These are phyloP conservation scores for Isatis lusitanica DNA, from an alignment of 441 rosid species.

Conservation along the genomic window DNA sequence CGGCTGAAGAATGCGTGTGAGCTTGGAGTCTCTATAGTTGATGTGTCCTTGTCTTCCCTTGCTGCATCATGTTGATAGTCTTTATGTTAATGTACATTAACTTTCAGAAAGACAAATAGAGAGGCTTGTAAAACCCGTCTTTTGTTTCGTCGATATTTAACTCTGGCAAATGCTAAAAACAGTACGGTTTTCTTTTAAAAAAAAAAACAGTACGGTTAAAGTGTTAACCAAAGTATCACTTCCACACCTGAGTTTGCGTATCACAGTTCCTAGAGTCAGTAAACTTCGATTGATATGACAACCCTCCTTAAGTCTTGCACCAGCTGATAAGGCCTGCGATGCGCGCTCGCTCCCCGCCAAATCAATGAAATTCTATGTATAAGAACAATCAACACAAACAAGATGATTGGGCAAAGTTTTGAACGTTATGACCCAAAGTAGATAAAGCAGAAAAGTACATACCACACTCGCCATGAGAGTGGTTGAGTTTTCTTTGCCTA, in stretches of 20 bases:
- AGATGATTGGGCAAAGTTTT: not conserved
- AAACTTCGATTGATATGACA: constrained; percentile 94
- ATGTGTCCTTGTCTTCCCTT: constrained; percentile 90
- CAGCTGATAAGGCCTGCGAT: constrained; percentile 84
- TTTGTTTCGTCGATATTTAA: constrained; percentile 3
- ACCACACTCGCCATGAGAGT: constrained; percentile 84
- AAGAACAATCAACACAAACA: constrained; percentile 21
- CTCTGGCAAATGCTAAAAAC: not conserved
- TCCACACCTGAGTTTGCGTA: constrained; percentile 85
- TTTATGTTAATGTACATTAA: constrained; percentile 9
- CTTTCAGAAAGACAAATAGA: constrained; percentile 8
- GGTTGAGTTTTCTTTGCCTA: constrained; percentile 66
- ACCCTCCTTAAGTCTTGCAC: constrained; percentile 90
- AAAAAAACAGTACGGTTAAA: not conserved
- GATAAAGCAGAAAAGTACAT: constrained; percentile 33
- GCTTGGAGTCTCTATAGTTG: constrained; percentile 91
- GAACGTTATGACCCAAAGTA: constrained; percentile 1
- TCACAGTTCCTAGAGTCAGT: constrained; percentile 87
- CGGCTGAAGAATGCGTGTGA: constrained; percentile 87
- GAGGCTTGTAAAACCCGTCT: constrained; percentile 1
- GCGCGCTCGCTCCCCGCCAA: constrained; percentile 98
- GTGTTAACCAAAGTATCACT: constrained; percentile 5
- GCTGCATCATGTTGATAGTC: constrained; percentile 48
- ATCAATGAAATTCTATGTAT: constrained; percentile 82
- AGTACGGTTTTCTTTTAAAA: too few relatives aligned